Evolutionary conservation across 495 filamentous ascomycete genomes (phyloP).

Genomic region (Aspergillus ellipticus): DNA sequence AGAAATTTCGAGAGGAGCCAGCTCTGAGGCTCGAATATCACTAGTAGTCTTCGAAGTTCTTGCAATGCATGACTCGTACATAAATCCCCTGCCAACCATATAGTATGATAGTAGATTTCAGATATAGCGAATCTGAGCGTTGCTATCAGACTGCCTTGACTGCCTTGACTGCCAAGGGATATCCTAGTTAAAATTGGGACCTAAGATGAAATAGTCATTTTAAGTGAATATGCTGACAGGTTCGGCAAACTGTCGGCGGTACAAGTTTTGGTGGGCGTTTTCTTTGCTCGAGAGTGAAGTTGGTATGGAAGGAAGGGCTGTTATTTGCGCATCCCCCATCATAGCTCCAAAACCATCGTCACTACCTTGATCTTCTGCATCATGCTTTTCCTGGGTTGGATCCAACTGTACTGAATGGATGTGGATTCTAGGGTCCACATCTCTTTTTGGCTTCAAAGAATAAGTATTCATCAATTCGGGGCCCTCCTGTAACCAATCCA

Average conservation of each 20-base stretch:
- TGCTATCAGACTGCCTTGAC: not conserved
- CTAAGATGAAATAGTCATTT: not conserved
- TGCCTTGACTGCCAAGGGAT: too few species aligned
- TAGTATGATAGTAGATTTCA: too few species aligned
- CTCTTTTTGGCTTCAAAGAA: constrained; percentile 30
- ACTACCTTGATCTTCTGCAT: constrained; percentile 5
- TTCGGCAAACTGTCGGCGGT: not conserved
- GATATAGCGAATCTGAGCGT: not conserved
- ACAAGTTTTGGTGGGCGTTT: not conserved
- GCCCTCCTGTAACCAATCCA: constrained; percentile 33
- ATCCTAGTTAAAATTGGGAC: not conserved
- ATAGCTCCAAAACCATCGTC: constrained; percentile 1
- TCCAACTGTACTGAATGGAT: constrained; percentile 30
- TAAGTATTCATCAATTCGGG: constrained; percentile 33
- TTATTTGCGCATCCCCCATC: constrained; percentile 27
- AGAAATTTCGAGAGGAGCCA: too few species aligned
- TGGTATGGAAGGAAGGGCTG: constrained; percentile 36
- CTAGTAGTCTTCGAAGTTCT: too few species aligned
- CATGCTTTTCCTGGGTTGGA: constrained; percentile 20
- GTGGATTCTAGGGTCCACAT: constrained; percentile 32
- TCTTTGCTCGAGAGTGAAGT: constrained; percentile 1
- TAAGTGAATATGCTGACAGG: not conserved
- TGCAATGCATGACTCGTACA: too few species aligned
- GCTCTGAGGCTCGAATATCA: too few species aligned
- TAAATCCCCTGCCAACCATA: too few species aligned